A percentile compares a stretch with the other conserved stretches of the same genome.
Conservation (phyloP, 1,284 basidiomycete genomes). For the Tylopilus orsonianus region DNA sequence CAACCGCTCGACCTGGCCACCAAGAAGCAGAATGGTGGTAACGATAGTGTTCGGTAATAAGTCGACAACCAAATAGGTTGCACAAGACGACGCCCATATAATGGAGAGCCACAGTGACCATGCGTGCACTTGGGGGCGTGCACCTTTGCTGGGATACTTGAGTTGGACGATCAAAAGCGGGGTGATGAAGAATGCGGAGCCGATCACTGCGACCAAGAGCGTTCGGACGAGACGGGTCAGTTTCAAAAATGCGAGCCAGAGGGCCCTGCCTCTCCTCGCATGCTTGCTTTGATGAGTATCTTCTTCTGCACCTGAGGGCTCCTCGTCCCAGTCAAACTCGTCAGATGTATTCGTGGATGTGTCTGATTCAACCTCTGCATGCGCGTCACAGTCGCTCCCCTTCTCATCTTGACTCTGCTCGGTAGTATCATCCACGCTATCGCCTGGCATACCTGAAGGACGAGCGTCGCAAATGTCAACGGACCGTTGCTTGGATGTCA, state of each 20-base stretch:
- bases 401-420: constrained; percentile 11
- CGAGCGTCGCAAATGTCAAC: constrained; percentile 4
- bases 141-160: constrained; percentile 48
- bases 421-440: neutral
- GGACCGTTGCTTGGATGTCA: constrained; percentile 18
- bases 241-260: constrained; percentile 68
- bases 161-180: constrained; percentile 68
- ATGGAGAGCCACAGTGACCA: constrained; percentile 77
- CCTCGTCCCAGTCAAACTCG: constrained; percentile 76
- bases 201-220: constrained; percentile 55
- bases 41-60: constrained; percentile 58
- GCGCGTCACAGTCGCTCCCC: constrained; percentile 7
- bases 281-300: constrained; percentile 24
- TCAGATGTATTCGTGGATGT: constrained; percentile 62
- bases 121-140: constrained; percentile 54
- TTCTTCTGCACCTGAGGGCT: constrained; percentile 29
- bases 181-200: constrained; percentile 61
- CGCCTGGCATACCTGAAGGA: constrained; percentile 6
- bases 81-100: constrained; percentile 63
- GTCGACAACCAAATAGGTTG: constrained; percentile 65
- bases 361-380: constrained; percentile 43
- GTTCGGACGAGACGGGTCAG: constrained; percentile 60
- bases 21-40: constrained; percentile 51
- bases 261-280: constrained; percentile 48
- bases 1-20: constrained; percentile 61